Evolutionary conservation across 176 grass and related monocot species (phyloP).

Genomic region (Oryza longistaminata): DNA sequence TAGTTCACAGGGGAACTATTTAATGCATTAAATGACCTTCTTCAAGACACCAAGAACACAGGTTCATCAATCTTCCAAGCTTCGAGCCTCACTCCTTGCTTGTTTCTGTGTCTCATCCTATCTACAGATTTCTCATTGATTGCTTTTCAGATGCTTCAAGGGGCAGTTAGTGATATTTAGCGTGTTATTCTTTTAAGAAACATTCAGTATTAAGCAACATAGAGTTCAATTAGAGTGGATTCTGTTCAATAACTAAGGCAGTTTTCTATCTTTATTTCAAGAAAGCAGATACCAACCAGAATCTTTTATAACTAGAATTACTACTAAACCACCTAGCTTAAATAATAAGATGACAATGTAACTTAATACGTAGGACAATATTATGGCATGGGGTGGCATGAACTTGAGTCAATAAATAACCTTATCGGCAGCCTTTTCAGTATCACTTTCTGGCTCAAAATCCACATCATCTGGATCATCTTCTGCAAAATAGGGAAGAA

Average conservation of each 20-base stretch:
- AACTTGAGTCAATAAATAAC: conserved; percentile 44
- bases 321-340: conserved; percentile 21
- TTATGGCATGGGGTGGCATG: neutral
- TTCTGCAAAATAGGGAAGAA: conserved; percentile 63
- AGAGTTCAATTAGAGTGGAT: neutral
- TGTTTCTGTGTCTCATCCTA: neutral
- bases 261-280: conserved; percentile 25
- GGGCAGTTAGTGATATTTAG: neutral
- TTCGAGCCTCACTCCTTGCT: neutral
- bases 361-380: conserved; percentile 34
- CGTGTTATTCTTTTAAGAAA: conserved; percentile 21
- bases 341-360: conserved; percentile 22
- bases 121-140: neutral
- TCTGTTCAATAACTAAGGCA: neutral
- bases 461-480: conserved; percentile 98
- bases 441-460: conserved; percentile 96
- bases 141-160: conserved; percentile 19
- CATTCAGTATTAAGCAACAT: neutral
- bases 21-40: conserved; percentile 4
- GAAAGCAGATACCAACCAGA: neutral
- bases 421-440: conserved; percentile 75
- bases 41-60: conserved; percentile 22
- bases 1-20: neutral
- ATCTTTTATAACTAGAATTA: neutral
- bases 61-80: neutral